These are phyloP conservation scores for Effrenium voratum DNA, from an alignment of 73 alveolate species.

Conservation along the genomic window DNA sequence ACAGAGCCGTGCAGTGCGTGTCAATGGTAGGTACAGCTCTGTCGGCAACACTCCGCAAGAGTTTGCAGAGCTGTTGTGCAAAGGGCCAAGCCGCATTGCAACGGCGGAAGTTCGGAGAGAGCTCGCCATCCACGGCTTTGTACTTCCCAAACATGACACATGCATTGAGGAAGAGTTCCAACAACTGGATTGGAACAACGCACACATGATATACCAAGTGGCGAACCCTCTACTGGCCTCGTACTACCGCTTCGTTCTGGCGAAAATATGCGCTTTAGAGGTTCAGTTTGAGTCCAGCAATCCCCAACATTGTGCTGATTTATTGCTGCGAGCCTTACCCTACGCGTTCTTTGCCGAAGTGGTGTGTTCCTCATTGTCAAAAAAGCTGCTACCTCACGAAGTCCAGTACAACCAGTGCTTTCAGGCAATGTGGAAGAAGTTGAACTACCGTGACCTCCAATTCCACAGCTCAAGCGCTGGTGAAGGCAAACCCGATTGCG, in stretches of 20 bases:
- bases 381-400: not conserved
- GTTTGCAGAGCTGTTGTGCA: conserved; percentile 5
- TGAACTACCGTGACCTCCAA: not conserved
- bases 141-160: not conserved
- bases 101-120: not conserved
- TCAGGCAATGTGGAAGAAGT: not conserved
- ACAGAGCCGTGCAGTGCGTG: not conserved
- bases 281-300: not conserved
- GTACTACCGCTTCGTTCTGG: not conserved
- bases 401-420: not conserved
- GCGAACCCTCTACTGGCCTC: conserved; percentile 3
- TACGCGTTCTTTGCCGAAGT: not conserved
- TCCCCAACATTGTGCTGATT: not conserved
- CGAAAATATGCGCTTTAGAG: not conserved
- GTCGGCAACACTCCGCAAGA: not conserved
- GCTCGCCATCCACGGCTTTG: conserved; percentile 4
- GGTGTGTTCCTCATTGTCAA: not conserved
- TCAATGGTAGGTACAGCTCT: conserved; percentile 6
- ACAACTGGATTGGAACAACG: not conserved
- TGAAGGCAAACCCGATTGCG: not conserved
- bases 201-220: not conserved
- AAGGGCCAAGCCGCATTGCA: not conserved
- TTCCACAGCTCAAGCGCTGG: not conserved
- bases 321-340: conserved; percentile 15
- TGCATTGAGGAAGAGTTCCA: not conserved